Percentiles rank a stretch among this genome's conserved stretches.
Conservation (phyloP, 441 rosid genomes). For the Metrosideros polymorpha region DNA sequence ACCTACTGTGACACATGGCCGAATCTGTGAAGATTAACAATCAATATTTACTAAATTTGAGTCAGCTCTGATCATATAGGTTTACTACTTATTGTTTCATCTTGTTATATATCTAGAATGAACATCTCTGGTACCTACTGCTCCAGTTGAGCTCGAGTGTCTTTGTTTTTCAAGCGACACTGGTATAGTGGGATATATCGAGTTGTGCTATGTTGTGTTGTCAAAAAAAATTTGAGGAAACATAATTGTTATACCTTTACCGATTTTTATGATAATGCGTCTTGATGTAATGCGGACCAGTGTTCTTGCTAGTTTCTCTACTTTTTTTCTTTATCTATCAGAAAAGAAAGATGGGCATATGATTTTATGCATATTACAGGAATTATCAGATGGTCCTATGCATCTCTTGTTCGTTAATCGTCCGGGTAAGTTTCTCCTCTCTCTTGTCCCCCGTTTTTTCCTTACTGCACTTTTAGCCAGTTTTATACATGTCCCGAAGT, state of each 20-base stretch:
- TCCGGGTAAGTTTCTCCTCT: not conserved
- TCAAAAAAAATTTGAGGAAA: not conserved
- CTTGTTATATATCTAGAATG: not conserved
- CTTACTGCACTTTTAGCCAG: not conserved
- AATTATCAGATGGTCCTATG: not conserved
- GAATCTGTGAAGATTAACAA: not conserved
- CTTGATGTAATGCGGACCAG: not conserved
- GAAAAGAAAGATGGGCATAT: not conserved
- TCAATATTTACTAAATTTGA: not conserved
- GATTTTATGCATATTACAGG: not conserved
- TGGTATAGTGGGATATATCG: not conserved
- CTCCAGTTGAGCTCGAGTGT: not conserved
- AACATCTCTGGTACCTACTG: not conserved
- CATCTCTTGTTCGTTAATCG: not conserved
- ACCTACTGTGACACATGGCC: not conserved
- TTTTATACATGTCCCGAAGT: not conserved
- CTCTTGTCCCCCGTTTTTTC: not conserved
- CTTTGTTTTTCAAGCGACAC: not conserved
- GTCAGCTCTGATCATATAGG: not conserved
- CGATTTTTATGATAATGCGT: not conserved
- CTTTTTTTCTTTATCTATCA: not conserved
- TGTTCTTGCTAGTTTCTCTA: not conserved
- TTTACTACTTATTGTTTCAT: not conserved
- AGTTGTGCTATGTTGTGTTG: not conserved
- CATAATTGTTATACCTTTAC: not conserved